A percentile compares a stretch with the other conserved stretches of the same genome.
phyloP scores from a whole-genome alignment of 2,329 filamentous ascomycete species.

The Aplosporella prunicola region DNA sequence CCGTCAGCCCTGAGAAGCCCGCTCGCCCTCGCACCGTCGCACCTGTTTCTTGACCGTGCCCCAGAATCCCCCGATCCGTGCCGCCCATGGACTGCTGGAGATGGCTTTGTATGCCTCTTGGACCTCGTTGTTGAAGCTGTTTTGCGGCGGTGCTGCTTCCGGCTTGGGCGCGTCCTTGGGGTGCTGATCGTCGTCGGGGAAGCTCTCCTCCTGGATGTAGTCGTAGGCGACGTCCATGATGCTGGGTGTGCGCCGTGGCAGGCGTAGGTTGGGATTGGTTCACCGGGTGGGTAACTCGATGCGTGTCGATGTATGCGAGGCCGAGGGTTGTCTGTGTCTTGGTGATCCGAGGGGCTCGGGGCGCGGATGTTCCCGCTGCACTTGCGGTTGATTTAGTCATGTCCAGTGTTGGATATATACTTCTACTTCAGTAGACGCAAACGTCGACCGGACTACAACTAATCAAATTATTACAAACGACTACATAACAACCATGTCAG shows the following conservation, averaged over 20 bases:
- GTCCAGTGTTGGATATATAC: no score
- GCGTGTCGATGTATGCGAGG: no score
- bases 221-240: conserved; percentile 99
- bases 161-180: conserved; percentile 34
- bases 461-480: no score
- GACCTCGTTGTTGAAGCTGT: conserved; percentile 71
- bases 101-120: conserved; percentile 95
- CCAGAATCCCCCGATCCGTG: conserved; percentile 77
- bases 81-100: conserved; percentile 84
- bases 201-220: conserved; percentile 79
- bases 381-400: no score
- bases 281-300: no score
- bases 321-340: not conserved
- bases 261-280: no score
- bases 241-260: conserved; percentile 12
- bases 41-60: conserved; percentile 91
- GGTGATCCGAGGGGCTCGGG: no score
- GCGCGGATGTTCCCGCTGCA: no score
- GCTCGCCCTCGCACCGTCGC: not conserved
- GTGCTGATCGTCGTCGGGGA: conserved; percentile 36
- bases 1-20: conserved; percentile 1
- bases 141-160: conserved; percentile 19
- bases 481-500: no score
- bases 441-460: no score
- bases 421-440: no score